A percentile compares a stretch with the other conserved stretches of the same genome.
These are phyloP conservation scores for Nothophytophthora sp. DNA, from an alignment of 352 stramenopile genomes.

Conservation along the genomic window DNA sequence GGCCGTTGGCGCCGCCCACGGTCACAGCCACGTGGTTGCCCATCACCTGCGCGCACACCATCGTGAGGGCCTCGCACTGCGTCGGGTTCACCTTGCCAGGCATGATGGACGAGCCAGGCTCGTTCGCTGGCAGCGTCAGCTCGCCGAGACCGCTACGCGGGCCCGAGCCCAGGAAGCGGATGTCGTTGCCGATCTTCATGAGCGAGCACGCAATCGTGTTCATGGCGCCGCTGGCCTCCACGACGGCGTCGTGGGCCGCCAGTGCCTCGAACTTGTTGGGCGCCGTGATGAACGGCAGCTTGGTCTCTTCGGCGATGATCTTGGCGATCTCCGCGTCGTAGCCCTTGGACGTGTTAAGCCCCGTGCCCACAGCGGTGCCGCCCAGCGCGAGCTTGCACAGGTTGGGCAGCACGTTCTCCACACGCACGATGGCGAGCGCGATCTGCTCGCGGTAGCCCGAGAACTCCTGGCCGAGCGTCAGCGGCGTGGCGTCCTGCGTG, in stretches of 20 bases:
- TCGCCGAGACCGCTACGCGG: constrained; percentile 61
- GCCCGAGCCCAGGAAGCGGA: constrained; percentile 66
- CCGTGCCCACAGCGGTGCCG: constrained; percentile 96
- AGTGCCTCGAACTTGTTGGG: constrained; percentile 96
- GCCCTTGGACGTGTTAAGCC: constrained; percentile 89
- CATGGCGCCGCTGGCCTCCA: constrained; percentile 68
- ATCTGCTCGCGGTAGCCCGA: constrained; percentile 94
- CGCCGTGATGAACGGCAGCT: constrained; percentile 93
- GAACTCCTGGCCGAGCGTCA: constrained; percentile 99
- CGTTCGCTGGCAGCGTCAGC: constrained; percentile 66
- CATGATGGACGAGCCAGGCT: constrained; percentile 78
- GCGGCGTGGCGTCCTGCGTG: constrained; percentile 93
- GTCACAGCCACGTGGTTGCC: constrained; percentile 95
- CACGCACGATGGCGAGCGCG: constrained; percentile 86
- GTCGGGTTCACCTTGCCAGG: constrained; percentile 85
- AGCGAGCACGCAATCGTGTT: constrained; percentile 74
- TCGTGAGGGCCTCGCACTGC: constrained; percentile 96
- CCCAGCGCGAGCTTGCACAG: constrained; percentile 94
- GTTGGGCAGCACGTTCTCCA: constrained; percentile 81
- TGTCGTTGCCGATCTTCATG: constrained; percentile 85
- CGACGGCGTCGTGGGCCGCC: constrained; percentile 65
- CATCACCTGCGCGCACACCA: constrained; percentile 96
- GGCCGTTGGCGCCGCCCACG: constrained; percentile 92
- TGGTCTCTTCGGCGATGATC: constrained; percentile 93
- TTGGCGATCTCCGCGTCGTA: constrained; percentile 94